Conservation (phyloP, 2,329 filamentous ascomycete genomes). For the Clathrospora elynae region DNA sequence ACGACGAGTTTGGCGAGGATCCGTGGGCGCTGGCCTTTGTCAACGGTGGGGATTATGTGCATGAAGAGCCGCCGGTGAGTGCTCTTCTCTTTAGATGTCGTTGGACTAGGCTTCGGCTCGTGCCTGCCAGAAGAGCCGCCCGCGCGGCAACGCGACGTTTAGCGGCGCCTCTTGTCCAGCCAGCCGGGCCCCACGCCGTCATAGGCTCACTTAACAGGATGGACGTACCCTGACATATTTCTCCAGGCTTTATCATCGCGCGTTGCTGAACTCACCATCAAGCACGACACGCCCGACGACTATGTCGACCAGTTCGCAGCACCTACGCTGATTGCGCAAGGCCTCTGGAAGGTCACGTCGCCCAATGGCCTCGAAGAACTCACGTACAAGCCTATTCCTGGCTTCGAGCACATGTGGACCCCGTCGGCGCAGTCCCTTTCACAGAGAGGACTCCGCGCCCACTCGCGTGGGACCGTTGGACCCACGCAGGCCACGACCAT, state of each 20-base stretch:
- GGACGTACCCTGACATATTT: constrained; percentile 6
- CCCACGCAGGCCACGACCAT: not conserved
- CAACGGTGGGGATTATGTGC: not conserved
- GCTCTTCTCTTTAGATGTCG: constrained; percentile 15
- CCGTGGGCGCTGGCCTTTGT: constrained; percentile 7
- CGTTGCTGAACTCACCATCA: not conserved
- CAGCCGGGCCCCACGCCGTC: not conserved
- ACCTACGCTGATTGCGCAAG: constrained; percentile 26
- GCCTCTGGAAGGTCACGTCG: constrained; percentile 24
- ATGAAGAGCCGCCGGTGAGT: constrained; percentile 6
- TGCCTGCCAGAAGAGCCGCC: constrained; percentile 11
- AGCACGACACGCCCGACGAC: constrained; percentile 4
- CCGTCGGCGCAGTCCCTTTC: constrained; percentile 1
- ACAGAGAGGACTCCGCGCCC: not conserved
- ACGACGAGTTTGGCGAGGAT: constrained; percentile 5
- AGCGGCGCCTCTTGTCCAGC: constrained; percentile 19
- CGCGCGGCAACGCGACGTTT: too few species aligned
- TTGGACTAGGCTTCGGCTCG: constrained; percentile 21
- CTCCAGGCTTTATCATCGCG: constrained; percentile 7
- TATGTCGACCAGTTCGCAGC: constrained; percentile 16
- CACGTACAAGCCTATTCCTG: constrained; percentile 28
- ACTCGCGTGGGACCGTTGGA: not conserved
- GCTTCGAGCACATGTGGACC: constrained; percentile 35
- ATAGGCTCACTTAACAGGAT: too few species aligned
- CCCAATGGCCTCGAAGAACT: constrained; percentile 28